Evolutionary conservation across 2,329 filamentous ascomycete species (phyloP), one percentile per base, ranked within the genome.

Genomic region (Neopestalotiopsis clavispora): DNA sequence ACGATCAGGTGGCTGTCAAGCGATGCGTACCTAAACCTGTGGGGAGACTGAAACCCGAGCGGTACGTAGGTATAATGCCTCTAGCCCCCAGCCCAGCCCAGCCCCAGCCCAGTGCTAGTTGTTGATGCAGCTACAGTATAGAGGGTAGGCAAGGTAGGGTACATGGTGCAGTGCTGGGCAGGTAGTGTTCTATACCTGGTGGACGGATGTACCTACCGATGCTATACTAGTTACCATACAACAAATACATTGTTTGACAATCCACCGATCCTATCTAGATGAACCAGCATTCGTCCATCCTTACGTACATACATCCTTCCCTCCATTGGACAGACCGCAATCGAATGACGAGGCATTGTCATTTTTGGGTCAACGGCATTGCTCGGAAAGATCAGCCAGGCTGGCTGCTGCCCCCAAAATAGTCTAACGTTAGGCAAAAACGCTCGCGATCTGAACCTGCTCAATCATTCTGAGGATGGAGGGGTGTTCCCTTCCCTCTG

Each of bases 1-100:
- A 67, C 34, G 74, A 75, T 75, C 74, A 68, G 72, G 69, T 69
- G 77, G 77, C 77, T 75, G 75, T 72, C 74, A 75, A 76, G 77
- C 76, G 76, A 74, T 74, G 76, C 74, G 75, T 75, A 77, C 72
- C 74, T 72, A 52, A 20, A 17, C 45, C 74, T 74, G 76, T 78
- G 76, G 76, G 69, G 71, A 74, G 71, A 67, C 73, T 76, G 75
- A 78, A 78, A 77, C 77, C 23, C 28, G 17, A 62, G 20, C 57
- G 57, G 52, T 28, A 28, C 23, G 23, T 28, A 28, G 23, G 23
- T 23, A 23, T 65, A 56, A 30, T 63, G 38, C 49, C 17, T 32
- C 32, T 56, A 38, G 10, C 34, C 6, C 34, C 34, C 34, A 6
- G 34, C 34, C 34, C 34, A 38, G 34, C n/a, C 57, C 23, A 59